A percentile compares a stretch with the other conserved stretches of the same genome.
phyloP scores from a whole-genome alignment of 225 moss, liverwort and hornwort species.

The Climacium dendroides region DNA sequence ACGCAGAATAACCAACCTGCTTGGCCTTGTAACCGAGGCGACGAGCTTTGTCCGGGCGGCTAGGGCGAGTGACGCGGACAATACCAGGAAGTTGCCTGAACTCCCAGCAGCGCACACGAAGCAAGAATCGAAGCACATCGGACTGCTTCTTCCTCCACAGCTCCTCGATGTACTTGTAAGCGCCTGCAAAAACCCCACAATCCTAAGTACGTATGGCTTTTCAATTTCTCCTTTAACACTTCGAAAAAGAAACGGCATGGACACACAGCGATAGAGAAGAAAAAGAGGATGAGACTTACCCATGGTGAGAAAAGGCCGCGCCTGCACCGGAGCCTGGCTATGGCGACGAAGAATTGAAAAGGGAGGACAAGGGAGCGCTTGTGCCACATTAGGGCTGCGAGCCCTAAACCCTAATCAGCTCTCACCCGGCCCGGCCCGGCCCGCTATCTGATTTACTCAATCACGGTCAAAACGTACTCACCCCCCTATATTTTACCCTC shows the following conservation, averaged over 20 bases:
- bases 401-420: background rate
- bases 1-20: slow-evolving; percentile 20
- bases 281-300: background rate
- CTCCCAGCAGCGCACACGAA: slow-evolving; percentile 92
- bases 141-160: slow-evolving; percentile 91
- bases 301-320: background rate
- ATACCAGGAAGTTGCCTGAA: slow-evolving; percentile 86
- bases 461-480: background rate
- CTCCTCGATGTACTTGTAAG: slow-evolving; percentile 89
- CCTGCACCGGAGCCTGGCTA: background rate
- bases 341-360: background rate
- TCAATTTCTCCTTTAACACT: background rate
- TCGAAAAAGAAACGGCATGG: background rate
- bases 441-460: background rate
- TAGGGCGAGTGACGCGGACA: slow-evolving; percentile 75
- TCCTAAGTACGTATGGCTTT: background rate
- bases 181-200: slow-evolving; percentile 2
- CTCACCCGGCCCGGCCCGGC: background rate
- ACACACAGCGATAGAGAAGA: too few species aligned
- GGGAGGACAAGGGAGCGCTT: accelerated
- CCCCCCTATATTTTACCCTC: background rate
- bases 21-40: slow-evolving; percentile 88
- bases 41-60: slow-evolving; percentile 79
- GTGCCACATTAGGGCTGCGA: background rate
- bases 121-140: slow-evolving; percentile 71